Base-by-base conservation (phyloP, 2,329 filamentous ascomycete genomes). In the Stagonosporopsis chrysanthemi region DNA sequence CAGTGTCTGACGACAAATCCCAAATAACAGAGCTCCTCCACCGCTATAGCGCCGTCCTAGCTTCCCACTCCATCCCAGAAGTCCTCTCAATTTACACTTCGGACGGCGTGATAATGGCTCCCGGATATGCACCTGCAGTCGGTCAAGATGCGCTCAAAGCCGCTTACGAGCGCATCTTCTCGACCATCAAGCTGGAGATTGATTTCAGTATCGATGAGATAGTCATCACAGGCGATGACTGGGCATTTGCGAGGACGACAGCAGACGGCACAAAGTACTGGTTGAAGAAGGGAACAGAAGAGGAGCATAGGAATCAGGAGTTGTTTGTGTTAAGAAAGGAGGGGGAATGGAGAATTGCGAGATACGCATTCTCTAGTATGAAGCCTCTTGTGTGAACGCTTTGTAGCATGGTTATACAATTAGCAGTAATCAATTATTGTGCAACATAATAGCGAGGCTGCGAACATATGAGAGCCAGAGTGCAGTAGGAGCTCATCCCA, bases 201-300 rank as follows among this genome's bases (percentile, higher is more conserved):
- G 42, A 58, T 4, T 53, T 59, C 11, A 35, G 26, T 14, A 56
- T 62, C 8, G 44, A 56, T 23, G 56, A 62, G 52, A 52, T 62
- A 15, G 42, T 56, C 0, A 41, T 62, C 8, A 54, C 22, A 15
- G 44, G 39, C 5, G 49, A 52, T 5, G 54, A 29, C 11, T 58
- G 50, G 51, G 60, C 60, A 4, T 63, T 60, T 35, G 50, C 50
- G 15, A 40, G 54, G 40, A 58, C 60, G 9, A 56, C 53, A 12
- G 57, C 53, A 4, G 47, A 52, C 42, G 53, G 60, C 1, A 58
- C 36, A 22, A 60, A 60, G 47, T 43, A 33, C 19, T 55, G 46
- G 53, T 33, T 62, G 33, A 52, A 60, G 35, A 44, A 41, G 15
- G 60, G 54, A 3, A 58, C 46, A n/a, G 33, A 58, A 23, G 56